phyloP scores from a whole-genome alignment of 768 basidiomycete species.

The Tylopilus sp. region DNA sequence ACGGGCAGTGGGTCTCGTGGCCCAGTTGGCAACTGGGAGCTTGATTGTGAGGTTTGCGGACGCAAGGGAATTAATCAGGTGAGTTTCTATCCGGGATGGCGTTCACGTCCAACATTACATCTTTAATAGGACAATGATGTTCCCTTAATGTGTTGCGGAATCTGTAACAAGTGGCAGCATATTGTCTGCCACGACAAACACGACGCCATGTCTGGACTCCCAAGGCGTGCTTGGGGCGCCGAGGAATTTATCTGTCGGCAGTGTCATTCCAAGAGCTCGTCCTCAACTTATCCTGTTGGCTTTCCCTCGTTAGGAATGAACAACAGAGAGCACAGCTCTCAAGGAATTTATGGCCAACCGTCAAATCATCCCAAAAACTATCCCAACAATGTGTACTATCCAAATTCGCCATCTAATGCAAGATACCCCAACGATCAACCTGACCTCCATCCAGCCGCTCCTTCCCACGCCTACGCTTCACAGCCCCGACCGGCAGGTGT shows the following conservation, averaged over 20 bases:
- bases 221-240: constrained; percentile 77
- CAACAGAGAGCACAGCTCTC: constrained; percentile 7
- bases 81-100: constrained; percentile 24
- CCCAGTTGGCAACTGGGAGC: constrained; percentile 71
- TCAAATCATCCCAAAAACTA: constrained; percentile 19
- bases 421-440: constrained; percentile 25
- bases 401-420: constrained; percentile 11
- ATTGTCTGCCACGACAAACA: constrained; percentile 76
- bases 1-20: constrained; percentile 47
- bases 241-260: constrained; percentile 76
- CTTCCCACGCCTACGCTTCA: constrained; percentile 18
- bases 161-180: constrained; percentile 88
- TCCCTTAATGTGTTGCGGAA: constrained; percentile 78
- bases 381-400: constrained; percentile 14
- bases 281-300: constrained; percentile 3
- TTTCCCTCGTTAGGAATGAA: constrained; percentile 8
- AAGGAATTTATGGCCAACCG: constrained; percentile 10
- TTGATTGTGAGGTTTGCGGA: constrained; percentile 86
- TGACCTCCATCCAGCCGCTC: constrained; percentile 12
- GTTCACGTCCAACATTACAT: constrained; percentile 6
- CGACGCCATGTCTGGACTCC: constrained; percentile 61
- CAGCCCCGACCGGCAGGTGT: constrained; percentile 24
- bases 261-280: constrained; percentile 38
- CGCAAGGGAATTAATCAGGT: constrained; percentile 72
- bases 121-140: constrained; percentile 66